phyloP scores from a whole-genome alignment of 352 stramenopile genomes.

The Pythium oligandrum region DNA sequence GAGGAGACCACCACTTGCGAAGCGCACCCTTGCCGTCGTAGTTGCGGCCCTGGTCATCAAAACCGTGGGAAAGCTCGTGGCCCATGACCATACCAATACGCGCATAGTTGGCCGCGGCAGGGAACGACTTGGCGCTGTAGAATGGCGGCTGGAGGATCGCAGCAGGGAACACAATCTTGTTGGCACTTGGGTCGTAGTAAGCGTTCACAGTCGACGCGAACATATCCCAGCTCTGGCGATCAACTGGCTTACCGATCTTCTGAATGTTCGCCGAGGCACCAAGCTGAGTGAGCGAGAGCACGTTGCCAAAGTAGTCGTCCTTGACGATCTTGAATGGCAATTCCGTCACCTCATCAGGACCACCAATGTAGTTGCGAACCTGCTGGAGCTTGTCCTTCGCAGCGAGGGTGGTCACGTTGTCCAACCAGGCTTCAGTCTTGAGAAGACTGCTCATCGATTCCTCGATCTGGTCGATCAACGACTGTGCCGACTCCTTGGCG shows the following conservation, averaged over 20 bases:
- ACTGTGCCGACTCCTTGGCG: slow-evolving; percentile 66
- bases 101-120: slow-evolving; percentile 88
- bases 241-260: slow-evolving; percentile 37
- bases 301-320: slow-evolving; percentile 54
- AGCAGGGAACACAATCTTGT: slow-evolving; percentile 92
- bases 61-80: slow-evolving; percentile 93
- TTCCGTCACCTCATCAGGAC: slow-evolving; percentile 34
- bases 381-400: slow-evolving; percentile 86
- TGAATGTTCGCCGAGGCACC: slow-evolving; percentile 23
- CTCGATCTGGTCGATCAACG: slow-evolving; percentile 85
- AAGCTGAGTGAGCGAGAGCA: slow-evolving; percentile 34
- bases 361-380: slow-evolving; percentile 82
- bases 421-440: slow-evolving; percentile 87
- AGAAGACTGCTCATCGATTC: slow-evolving; percentile 73
- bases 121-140: slow-evolving; percentile 71
- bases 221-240: slow-evolving; percentile 80
- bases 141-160: slow-evolving; percentile 89
- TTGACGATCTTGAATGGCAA: slow-evolving; percentile 48
- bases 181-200: slow-evolving; percentile 57
- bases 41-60: slow-evolving; percentile 91
- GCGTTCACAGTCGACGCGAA: slow-evolving; percentile 91
- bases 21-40: slow-evolving; percentile 84
- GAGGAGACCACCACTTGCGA: slow-evolving; percentile 88
- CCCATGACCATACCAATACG: slow-evolving; percentile 91
- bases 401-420: slow-evolving; percentile 68